A percentile compares a stretch with the other conserved stretches of the same genome.
phyloP scores from a whole-genome alignment of 257 asterid species.

The Gentiana macrophylla region DNA sequence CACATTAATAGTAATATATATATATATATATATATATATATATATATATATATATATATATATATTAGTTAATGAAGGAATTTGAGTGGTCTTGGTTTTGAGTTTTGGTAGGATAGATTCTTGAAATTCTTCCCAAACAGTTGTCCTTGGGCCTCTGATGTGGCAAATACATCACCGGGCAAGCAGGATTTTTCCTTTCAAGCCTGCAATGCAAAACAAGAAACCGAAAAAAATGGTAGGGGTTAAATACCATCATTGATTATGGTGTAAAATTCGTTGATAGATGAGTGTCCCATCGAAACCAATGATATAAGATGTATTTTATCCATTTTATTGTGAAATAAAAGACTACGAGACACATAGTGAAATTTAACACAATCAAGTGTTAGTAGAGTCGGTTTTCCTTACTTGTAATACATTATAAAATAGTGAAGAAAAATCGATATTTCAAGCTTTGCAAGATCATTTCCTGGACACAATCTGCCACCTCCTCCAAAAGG shows the following conservation, averaged over 20 bases:
- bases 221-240: neutral
- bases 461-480: conserved; percentile 88
- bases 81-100: neutral
- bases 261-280: conserved; percentile 46
- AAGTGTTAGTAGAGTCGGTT: too few relatives aligned
- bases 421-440: conserved; percentile 85
- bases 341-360: too few relatives aligned
- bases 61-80: too few relatives aligned
- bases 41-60: too few relatives aligned
- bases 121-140: conserved; percentile 50
- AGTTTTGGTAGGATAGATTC: conserved; percentile 17
- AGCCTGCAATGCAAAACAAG: conserved; percentile 30
- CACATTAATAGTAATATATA: too few relatives aligned
- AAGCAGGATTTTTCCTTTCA: conserved; percentile 35
- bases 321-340: too few relatives aligned
- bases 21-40: too few relatives aligned
- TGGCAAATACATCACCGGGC: conserved; percentile 44
- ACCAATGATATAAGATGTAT: too few relatives aligned
- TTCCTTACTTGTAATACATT: conserved; percentile 52
- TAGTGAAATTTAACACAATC: too few relatives aligned
- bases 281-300: too few relatives aligned
- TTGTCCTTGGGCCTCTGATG: conserved; percentile 29
- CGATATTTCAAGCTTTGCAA: conserved; percentile 77
- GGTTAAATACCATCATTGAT: conserved; percentile 18
- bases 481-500: conserved; percentile 91